Percentiles rank a stretch among this genome's conserved stretches.
These are phyloP conservation scores for Baeospora myosura DNA, from an alignment of 1,284 basidiomycete species.

Conservation along the genomic window DNA sequence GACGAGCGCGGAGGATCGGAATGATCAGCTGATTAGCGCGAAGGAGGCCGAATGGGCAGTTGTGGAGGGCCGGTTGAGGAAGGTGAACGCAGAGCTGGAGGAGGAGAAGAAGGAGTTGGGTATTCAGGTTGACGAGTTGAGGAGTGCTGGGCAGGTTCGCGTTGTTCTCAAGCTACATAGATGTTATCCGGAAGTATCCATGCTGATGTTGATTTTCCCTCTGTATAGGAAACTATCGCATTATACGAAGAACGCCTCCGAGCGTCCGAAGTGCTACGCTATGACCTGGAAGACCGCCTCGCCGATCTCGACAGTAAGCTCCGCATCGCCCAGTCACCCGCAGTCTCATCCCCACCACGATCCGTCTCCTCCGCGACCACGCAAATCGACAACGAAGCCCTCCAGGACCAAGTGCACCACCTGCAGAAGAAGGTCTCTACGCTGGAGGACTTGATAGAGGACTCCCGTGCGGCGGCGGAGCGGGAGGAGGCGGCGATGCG, in stretches of 20 bases:
- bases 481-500: constrained; percentile 63
- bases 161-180: constrained; percentile 2
- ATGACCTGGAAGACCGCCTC: constrained; percentile 71
- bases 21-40: constrained; percentile 38
- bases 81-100: constrained; percentile 14
- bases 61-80: constrained; percentile 43
- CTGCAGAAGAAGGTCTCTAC: constrained; percentile 69
- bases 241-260: constrained; percentile 85
- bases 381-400: constrained; percentile 89
- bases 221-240: constrained; percentile 76
- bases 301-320: constrained; percentile 51
- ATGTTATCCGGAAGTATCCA: constrained; percentile 2
- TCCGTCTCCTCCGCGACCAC: constrained; percentile 36
- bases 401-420: constrained; percentile 83
- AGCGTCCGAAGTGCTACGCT: constrained; percentile 61
- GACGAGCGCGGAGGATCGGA: constrained; percentile 39
- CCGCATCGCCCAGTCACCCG: constrained; percentile 30
- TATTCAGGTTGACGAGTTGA: constrained; percentile 72
- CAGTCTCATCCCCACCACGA: constrained; percentile 26
- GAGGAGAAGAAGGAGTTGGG: constrained; percentile 4
- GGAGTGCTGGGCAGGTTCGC: constrained; percentile 73
- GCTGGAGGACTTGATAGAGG: constrained; percentile 84
- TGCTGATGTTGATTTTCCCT: constrained; percentile 7
- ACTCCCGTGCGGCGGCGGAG: constrained; percentile 65
- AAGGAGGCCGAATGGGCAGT: constrained; percentile 52